Evolutionary conservation across 78 protist species (phyloP).

Genomic region (Bigelowiella natans): DNA sequence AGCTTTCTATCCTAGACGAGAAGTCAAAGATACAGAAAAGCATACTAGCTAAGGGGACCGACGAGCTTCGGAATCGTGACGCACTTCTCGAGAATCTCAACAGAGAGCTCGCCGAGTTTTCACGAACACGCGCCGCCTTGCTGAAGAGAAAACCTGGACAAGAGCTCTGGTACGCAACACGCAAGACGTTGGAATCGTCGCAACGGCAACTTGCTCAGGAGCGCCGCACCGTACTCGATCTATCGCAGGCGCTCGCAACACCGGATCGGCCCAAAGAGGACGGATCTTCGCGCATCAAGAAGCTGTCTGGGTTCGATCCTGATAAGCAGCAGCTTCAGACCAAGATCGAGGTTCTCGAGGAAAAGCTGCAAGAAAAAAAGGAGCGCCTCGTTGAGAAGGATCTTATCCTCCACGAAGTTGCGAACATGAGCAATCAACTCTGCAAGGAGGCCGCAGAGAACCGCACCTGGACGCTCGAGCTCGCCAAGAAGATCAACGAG

Average conservation of each 20-base stretch:
- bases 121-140: constrained; percentile 4
- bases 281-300: not conserved
- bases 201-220: constrained; percentile 13
- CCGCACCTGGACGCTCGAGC: constrained; percentile 36
- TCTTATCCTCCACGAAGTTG: constrained; percentile 55
- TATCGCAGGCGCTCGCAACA: constrained; percentile 6
- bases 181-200: not conserved
- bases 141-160: not conserved
- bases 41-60: constrained; percentile 33
- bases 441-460: constrained; percentile 32
- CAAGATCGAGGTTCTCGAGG: constrained; percentile 39
- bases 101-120: constrained; percentile 7
- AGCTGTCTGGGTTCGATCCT: constrained; percentile 21
- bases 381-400: constrained; percentile 63
- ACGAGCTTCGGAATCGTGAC: constrained; percentile 26
- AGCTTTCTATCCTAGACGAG: constrained; percentile 67
- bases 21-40: constrained; percentile 42
- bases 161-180: constrained; percentile 19
- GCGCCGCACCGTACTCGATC: not conserved
- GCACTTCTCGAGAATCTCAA: constrained; percentile 19
- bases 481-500: constrained; percentile 44
- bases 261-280: constrained; percentile 2
- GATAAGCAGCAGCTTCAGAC: constrained; percentile 23
- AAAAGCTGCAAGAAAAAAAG: constrained; percentile 38
- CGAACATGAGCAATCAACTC: constrained; percentile 17